Evolutionary conservation across 352 stramenopile genomes (phyloP), one percentile per base, ranked within the genome.

Genomic region (Pythium pyrilobum): DNA sequence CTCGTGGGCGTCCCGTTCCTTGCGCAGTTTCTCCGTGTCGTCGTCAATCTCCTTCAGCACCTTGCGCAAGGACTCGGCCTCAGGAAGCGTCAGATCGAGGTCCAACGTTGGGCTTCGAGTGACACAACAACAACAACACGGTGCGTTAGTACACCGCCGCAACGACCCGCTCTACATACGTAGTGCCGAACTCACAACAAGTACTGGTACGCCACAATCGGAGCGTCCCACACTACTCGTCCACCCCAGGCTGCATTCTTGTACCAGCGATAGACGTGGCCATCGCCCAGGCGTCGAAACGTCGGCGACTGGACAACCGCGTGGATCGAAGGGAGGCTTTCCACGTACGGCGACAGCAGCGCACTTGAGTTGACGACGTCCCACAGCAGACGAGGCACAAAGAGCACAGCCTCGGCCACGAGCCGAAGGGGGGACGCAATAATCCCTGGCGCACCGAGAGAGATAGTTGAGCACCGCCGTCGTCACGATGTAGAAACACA

Each of bases 141-240:
- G 42, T 63, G 16, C 16, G 16, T 47, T 16, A 20, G 16, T 50
- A 50, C 28, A 24, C 20, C 24, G 24, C 27, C 5, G 11, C 40
- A 36, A n/a, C 16, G n/a, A 48, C 33, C 18, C 25, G 11, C 29
- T 36, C 6, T 33, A 10, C 12, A n/a, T 7, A n/a, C n/a, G n/a
- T n/a, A n/a, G n/a, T n/a, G n/a, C n/a, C n/a, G n/a, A 16, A 78
- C 81, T 46, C 70, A 92, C 81, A 92, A 87, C 58, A 89, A 64
- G 64, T 89, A 92, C 44, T 76, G 53, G 42, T 87, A 92, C 6
- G 63, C 64, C 40, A 78, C 83, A 10, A 89, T 54, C 3, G 81
- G 81, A 23, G 81, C 71, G 36, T 89, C 77, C 81, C 81, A 92
- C 8, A 84, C 59, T 21, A 92, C 64, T 11, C 65, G 65, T 5